A percentile compares a stretch with the other conserved stretches of the same genome.
phyloP scores from a whole-genome alignment of 2,329 filamentous ascomycete genomes.

The Cordyceps cateniannulata region DNA sequence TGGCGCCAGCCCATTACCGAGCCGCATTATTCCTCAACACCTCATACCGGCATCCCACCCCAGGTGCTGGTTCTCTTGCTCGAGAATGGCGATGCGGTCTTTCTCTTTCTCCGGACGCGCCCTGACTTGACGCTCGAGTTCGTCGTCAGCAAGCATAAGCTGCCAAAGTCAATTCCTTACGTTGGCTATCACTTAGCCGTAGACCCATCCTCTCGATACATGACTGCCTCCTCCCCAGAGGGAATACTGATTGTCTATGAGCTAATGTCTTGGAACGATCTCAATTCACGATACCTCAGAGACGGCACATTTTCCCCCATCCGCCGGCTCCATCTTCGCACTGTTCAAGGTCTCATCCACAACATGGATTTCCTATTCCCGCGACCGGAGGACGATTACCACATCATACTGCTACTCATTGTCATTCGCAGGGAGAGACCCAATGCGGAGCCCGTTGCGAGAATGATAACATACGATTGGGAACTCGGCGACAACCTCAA shows the following conservation, averaged over 20 bases:
- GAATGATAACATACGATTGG: conserved; percentile 57
- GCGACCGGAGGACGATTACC: conserved; percentile 55
- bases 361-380: conserved; percentile 84
- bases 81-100: conserved; percentile 65
- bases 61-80: conserved; percentile 75
- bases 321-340: conserved; percentile 34
- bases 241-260: conserved; percentile 66
- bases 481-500: conserved; percentile 43
- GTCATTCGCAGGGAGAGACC: conserved; percentile 36
- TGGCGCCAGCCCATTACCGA: conserved; percentile 25
- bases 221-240: conserved; percentile 66
- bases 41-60: conserved; percentile 44
- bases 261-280: conserved; percentile 49
- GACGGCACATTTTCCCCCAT: conserved; percentile 52
- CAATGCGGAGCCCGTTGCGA: conserved; percentile 29
- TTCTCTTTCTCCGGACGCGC: conserved; percentile 58
- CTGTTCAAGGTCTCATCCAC: conserved; percentile 67
- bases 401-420: conserved; percentile 70
- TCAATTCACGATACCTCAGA: conserved; percentile 42
- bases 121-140: conserved; percentile 49
- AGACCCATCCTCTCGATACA: conserved; percentile 65
- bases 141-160: conserved; percentile 49
- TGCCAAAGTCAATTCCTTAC: conserved; percentile 52
- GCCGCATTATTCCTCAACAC: background rate
- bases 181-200: conserved; percentile 64